phyloP scores from a whole-genome alignment of 2,329 filamentous ascomycete species.

The Arachnomyces sp. region DNA sequence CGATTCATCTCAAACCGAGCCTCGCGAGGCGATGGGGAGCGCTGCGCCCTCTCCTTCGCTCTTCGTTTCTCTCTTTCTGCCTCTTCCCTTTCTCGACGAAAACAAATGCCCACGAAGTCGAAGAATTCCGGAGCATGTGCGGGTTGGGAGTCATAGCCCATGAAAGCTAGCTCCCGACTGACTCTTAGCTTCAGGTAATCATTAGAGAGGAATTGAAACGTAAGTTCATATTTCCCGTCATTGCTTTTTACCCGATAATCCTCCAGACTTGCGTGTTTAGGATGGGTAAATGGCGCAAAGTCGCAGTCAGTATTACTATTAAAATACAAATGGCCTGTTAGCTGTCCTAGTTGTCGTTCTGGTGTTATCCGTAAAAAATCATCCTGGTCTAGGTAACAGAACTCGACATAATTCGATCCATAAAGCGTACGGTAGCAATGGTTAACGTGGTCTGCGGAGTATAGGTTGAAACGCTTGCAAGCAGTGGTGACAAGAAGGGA shows the following conservation, averaged over 20 bases:
- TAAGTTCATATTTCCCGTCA: constrained; percentile 3
- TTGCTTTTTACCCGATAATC: constrained; percentile 1
- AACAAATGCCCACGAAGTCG: constrained; percentile 6
- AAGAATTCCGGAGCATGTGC: constrained; percentile 6
- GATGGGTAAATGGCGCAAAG: constrained; percentile 2
- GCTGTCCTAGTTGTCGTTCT: background rate
- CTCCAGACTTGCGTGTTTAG: constrained; percentile 4
- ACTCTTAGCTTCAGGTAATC: constrained; percentile 7
- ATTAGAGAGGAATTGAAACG: constrained; percentile 5
- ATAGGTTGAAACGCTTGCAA: background rate
- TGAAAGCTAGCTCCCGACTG: constrained; percentile 2
- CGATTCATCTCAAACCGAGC: constrained; percentile 6
- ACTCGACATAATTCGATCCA: constrained; percentile 5
- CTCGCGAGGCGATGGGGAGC: constrained; percentile 7
- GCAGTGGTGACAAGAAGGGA: background rate
- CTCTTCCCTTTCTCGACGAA: constrained; percentile 2
- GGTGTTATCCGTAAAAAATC: background rate
- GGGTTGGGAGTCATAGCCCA: background rate
- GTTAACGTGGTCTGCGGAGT: background rate
- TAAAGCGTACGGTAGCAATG: constrained; percentile 3
- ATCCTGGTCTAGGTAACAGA: constrained; percentile 2
- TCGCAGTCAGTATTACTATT: constrained; percentile 3
- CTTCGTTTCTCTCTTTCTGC: constrained; percentile 6
- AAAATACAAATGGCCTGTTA: constrained; percentile 3
- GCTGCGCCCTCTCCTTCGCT: constrained; percentile 1